These are phyloP conservation scores for Nigrospora osmanthi DNA, from an alignment of 2,329 filamentous ascomycete species.

Conservation along the genomic window DNA sequence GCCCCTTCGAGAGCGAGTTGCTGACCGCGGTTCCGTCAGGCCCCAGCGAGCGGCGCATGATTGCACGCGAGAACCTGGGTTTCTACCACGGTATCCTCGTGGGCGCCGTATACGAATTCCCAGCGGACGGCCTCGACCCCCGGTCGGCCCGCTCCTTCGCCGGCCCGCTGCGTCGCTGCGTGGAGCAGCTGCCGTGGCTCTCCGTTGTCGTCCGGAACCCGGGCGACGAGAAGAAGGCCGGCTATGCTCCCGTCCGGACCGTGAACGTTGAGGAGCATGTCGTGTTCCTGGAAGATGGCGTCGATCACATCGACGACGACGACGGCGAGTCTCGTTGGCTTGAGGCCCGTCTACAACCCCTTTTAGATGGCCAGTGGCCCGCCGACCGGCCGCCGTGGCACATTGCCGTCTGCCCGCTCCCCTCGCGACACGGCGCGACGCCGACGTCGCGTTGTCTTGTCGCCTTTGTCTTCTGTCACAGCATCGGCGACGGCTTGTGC, in stretches of 20 bases:
- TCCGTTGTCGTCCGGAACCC: conserved; percentile 23
- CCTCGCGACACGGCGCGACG: neutral
- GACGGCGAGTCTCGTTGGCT: conserved; percentile 9
- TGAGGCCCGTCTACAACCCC: conserved; percentile 14
- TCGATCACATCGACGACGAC: neutral
- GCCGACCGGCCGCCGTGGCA: conserved; percentile 30
- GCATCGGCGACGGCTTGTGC: conserved; percentile 32
- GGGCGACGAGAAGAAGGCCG: conserved; percentile 24
- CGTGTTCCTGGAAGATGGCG: conserved; percentile 11
- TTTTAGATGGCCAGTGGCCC: conserved; percentile 24
- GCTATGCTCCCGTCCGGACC: conserved; percentile 17
- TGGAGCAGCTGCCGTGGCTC: conserved; percentile 28
- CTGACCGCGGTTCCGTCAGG: neutral
- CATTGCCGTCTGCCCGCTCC: conserved; percentile 26
- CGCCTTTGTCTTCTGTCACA: conserved; percentile 33
- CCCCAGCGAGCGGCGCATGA: conserved; percentile 27
- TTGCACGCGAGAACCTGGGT: conserved; percentile 28
- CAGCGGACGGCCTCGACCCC: conserved; percentile 6
- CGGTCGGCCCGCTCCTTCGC: conserved; percentile 16
- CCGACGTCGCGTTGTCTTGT: conserved; percentile 19
- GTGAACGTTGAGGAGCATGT: conserved; percentile 32
- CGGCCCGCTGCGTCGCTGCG: conserved; percentile 24
- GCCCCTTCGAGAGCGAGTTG: too few relatives aligned
- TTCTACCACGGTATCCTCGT: conserved; percentile 30
- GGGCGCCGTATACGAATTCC: conserved; percentile 23